These are phyloP conservation scores for Neurospora sp. DNA, from an alignment of 2,329 filamentous ascomycete species.

Conservation along the genomic window DNA sequence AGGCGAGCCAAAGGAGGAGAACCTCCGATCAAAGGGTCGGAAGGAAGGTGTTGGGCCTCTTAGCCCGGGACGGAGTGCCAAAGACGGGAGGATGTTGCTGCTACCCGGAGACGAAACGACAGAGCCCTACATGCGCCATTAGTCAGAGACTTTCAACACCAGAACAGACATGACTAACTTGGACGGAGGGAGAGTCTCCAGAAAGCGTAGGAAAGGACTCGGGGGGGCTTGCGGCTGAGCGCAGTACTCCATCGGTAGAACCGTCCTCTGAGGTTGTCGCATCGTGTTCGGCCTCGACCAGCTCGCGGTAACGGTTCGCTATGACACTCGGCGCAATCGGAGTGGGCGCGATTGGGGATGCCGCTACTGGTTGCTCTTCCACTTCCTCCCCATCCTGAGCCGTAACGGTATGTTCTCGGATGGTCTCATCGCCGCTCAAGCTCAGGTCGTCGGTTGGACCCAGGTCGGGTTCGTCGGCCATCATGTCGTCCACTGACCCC, in stretches of 20 bases:
- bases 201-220: constrained; percentile 63
- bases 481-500: constrained; percentile 31
- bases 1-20: constrained; percentile 70
- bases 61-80: constrained; percentile 55
- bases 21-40: constrained; percentile 87
- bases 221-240: constrained; percentile 54
- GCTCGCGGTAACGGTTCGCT: constrained; percentile 34
- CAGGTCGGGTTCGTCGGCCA: constrained; percentile 39
- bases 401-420: constrained; percentile 26
- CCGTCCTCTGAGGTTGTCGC: constrained; percentile 42
- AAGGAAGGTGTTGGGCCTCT: constrained; percentile 70
- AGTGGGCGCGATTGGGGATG: constrained; percentile 12
- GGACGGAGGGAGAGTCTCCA: constrained; percentile 76
- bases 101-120: constrained; percentile 59
- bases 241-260: constrained; percentile 42
- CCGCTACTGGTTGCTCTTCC: constrained; percentile 23
- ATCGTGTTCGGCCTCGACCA: constrained; percentile 29
- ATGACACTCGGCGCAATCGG: constrained; percentile 26
- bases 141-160: not conserved
- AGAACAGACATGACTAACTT: constrained; percentile 40
- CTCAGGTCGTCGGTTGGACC: constrained; percentile 28
- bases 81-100: constrained; percentile 62
- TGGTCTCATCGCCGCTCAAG: constrained; percentile 33
- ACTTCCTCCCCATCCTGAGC: constrained; percentile 5
- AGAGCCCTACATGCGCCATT: constrained; percentile 39